phyloP scores from a whole-genome alignment of 2,329 filamentous ascomycete genomes.

The Penicillium sp. region DNA sequence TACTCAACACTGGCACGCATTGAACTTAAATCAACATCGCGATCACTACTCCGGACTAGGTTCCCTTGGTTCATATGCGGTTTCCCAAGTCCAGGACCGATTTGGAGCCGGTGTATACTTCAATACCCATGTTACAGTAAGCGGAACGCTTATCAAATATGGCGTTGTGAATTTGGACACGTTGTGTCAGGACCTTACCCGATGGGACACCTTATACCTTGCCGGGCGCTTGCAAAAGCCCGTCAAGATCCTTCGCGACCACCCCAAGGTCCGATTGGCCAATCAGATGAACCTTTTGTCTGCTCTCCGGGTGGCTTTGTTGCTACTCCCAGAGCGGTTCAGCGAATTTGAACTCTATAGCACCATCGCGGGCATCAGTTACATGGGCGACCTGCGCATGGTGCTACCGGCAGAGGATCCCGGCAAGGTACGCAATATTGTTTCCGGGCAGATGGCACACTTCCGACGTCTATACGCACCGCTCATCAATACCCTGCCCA shows the following conservation, averaged over 20 bases:
- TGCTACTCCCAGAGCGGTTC: conserved; percentile 81
- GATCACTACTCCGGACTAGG: conserved; percentile 89
- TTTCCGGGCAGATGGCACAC: conserved; percentile 83
- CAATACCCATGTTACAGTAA: conserved; percentile 91
- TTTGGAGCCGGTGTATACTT: conserved; percentile 96
- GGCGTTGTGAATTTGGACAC: conserved; percentile 94
- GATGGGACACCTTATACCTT: conserved; percentile 96
- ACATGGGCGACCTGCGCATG: conserved; percentile 97
- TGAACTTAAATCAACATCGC: conserved; percentile 85
- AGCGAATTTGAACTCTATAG: conserved; percentile 85
- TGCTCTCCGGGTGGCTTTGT: conserved; percentile 82
- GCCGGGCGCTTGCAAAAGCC: conserved; percentile 95
- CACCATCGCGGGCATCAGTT: conserved; percentile 89
- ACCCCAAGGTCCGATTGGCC: conserved; percentile 85
- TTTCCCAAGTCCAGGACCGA: conserved; percentile 81
- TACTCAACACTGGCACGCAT: conserved; percentile 93
- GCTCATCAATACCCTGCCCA: conserved; percentile 84
- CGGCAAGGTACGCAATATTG: conserved; percentile 90
- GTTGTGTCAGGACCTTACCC: conserved; percentile 77
- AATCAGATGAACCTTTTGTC: conserved; percentile 96
- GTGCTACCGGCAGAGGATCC: conserved; percentile 84
- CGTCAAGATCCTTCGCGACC: conserved; percentile 94
- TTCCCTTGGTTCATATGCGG: conserved; percentile 77
- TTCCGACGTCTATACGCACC: conserved; percentile 91
- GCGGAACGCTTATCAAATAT: conserved; percentile 96